Percentiles rank a stretch among this genome's conserved stretches.
These are phyloP conservation scores for Pleurozium schreberi DNA, from an alignment of 225 moss, liverwort and hornwort species.

Conservation along the genomic window DNA sequence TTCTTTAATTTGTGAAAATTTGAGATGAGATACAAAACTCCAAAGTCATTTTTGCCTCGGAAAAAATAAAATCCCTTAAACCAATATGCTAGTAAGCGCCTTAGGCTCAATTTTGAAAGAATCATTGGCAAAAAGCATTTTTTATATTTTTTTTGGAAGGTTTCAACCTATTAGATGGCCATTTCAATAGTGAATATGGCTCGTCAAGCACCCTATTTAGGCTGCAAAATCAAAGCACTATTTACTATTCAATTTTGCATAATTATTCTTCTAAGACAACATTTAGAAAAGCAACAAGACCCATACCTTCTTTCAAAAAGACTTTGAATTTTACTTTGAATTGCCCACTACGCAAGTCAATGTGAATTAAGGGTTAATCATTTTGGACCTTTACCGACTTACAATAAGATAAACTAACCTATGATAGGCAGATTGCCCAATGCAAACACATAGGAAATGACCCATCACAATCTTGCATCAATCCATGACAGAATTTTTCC, in stretches of 20 bases:
- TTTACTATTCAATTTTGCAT: neutral
- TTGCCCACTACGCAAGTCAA: neutral
- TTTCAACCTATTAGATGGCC: neutral
- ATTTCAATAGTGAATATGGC: neutral
- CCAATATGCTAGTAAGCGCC: accelerated
- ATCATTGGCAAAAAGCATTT: neutral
- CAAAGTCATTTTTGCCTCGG: no score
- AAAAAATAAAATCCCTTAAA: no score
- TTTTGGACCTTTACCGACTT: neutral
- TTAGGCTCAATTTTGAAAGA: neutral
- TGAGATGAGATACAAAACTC: no score
- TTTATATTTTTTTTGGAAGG: neutral
- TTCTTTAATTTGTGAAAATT: no score
- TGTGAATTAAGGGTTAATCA: neutral
- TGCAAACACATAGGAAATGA: no score
- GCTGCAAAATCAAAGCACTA: neutral
- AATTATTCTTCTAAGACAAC: no score
- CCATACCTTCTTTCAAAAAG: neutral
- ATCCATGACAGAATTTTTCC: no score
- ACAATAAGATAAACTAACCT: no score
- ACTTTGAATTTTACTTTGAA: neutral
- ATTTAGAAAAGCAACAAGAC: neutral
- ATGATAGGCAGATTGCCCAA: no score
- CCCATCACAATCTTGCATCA: no score
- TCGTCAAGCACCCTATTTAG: neutral